These are phyloP conservation scores for Pythium coloratum DNA, from an alignment of 352 stramenopile species.

Conservation along the genomic window DNA sequence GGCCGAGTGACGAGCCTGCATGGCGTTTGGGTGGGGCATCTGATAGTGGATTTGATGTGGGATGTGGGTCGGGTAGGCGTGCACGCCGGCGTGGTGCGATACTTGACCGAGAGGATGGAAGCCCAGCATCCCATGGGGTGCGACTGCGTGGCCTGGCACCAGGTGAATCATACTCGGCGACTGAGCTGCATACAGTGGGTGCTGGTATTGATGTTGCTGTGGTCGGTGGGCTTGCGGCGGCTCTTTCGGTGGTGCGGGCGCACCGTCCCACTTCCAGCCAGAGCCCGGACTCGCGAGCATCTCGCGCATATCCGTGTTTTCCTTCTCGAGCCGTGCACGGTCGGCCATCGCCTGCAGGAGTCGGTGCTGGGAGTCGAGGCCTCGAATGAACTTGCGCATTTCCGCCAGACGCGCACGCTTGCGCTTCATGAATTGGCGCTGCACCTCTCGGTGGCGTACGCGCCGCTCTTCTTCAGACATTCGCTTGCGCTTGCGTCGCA, in stretches of 20 bases:
- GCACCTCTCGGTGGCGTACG: constrained; percentile 23
- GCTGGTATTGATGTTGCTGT: neutral
- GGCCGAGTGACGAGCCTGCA: neutral
- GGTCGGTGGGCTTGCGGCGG: neutral
- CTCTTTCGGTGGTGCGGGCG: neutral
- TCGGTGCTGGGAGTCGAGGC: constrained; percentile 15
- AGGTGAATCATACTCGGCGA: neutral
- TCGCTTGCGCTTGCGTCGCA: constrained; percentile 19
- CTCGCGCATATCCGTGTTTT: constrained; percentile 5
- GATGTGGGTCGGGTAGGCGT: neutral
- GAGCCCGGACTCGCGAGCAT: constrained; percentile 5
- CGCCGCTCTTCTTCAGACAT: constrained; percentile 24
- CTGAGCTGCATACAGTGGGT: neutral
- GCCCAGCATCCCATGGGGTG: neutral
- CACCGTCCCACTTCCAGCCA: constrained; percentile 15
- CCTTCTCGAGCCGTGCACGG: constrained; percentile 7
- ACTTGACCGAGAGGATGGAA: neutral
- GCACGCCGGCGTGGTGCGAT: neutral
- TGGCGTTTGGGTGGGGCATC: neutral
- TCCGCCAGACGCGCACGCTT: constrained; percentile 21
- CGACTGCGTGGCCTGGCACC: neutral
- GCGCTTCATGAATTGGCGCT: constrained; percentile 30
- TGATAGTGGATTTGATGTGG: neutral
- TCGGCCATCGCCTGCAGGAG: constrained; percentile 7
- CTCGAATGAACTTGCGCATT: constrained; percentile 20